A percentile compares a stretch with the other conserved stretches of the same genome.
phyloP scores from a whole-genome alignment of 2,329 filamentous ascomycete species.

The Claviceps purpurea region DNA sequence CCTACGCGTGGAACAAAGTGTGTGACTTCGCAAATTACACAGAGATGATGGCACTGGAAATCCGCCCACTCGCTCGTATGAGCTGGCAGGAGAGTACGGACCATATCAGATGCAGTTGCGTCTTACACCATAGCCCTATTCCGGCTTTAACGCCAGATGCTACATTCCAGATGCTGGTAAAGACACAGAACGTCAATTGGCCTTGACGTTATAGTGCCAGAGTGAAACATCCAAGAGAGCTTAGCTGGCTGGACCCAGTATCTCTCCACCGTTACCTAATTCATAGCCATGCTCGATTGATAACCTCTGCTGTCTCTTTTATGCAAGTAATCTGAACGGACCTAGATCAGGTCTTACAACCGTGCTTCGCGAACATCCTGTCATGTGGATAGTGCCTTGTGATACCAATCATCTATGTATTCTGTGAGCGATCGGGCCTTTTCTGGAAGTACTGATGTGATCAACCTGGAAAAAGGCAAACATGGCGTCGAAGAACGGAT shows the following conservation, averaged over 20 bases:
- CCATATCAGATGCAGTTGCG: not conserved
- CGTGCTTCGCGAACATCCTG: no score
- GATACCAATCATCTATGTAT: no score
- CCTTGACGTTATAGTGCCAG: not conserved
- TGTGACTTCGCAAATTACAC: no score
- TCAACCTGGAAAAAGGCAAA: no score
- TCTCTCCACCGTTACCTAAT: not conserved
- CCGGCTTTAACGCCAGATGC: not conserved
- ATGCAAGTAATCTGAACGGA: not conserved
- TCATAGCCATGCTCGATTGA: not conserved
- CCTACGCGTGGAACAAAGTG: no score
- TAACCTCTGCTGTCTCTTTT: not conserved
- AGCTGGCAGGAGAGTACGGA: not conserved
- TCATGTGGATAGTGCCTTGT: no score
- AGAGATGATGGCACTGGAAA: not conserved
- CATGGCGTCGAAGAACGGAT: no score
- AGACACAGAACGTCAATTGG: not conserved
- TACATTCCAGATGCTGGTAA: not conserved
- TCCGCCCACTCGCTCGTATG: not conserved
- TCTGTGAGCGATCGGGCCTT: no score
- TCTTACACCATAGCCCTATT: not conserved
- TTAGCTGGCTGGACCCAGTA: not conserved
- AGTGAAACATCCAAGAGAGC: not conserved
- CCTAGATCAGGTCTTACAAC: no score
- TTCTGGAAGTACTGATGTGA: no score